phyloP scores from a whole-genome alignment of 441 rosid species.

The Gossypium davidsonii region DNA sequence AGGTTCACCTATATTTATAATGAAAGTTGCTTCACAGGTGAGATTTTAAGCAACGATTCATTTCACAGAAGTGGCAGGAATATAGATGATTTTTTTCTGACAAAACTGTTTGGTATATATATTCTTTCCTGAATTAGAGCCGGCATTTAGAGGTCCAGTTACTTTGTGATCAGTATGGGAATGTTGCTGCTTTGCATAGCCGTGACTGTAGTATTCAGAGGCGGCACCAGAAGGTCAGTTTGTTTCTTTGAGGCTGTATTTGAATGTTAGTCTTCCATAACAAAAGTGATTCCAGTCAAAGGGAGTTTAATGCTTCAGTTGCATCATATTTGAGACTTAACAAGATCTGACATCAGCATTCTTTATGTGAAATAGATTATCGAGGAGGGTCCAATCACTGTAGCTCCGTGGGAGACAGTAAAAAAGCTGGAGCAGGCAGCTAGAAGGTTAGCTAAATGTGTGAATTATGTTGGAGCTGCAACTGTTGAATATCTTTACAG shows the following conservation, averaged over 20 bases:
- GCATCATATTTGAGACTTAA: neutral
- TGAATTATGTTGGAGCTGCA: constrained; percentile 96
- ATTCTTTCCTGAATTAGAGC: constrained; percentile 44
- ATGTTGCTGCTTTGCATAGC: constrained; percentile 99
- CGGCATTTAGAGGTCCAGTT: constrained; percentile 99
- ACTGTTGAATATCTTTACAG: constrained; percentile 97
- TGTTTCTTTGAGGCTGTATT: constrained; percentile 16
- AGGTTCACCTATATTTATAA: constrained; percentile 97
- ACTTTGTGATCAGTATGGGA: constrained; percentile 91
- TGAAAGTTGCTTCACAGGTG: constrained; percentile 99
- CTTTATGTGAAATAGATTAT: constrained; percentile 54
- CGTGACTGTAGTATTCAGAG: constrained; percentile 99
- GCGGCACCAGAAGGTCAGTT: constrained; percentile 92
- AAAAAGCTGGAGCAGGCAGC: constrained; percentile 97
- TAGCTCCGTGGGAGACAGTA: constrained; percentile 77
- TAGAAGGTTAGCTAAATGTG: constrained; percentile 89
- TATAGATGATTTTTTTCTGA: constrained; percentile 10
- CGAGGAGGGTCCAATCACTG: constrained; percentile 99
- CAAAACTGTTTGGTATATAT: constrained; percentile 12
- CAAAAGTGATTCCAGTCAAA: neutral
- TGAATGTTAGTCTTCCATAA: constrained; percentile 10
- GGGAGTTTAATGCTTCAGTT: neutral
- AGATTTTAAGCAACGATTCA: constrained; percentile 24
- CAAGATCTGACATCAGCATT: constrained; percentile 14
- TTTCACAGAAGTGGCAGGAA: constrained; percentile 15